phyloP scores from a whole-genome alignment of 176 grass and related monocot genomes.

The Musa acuminata region DNA sequence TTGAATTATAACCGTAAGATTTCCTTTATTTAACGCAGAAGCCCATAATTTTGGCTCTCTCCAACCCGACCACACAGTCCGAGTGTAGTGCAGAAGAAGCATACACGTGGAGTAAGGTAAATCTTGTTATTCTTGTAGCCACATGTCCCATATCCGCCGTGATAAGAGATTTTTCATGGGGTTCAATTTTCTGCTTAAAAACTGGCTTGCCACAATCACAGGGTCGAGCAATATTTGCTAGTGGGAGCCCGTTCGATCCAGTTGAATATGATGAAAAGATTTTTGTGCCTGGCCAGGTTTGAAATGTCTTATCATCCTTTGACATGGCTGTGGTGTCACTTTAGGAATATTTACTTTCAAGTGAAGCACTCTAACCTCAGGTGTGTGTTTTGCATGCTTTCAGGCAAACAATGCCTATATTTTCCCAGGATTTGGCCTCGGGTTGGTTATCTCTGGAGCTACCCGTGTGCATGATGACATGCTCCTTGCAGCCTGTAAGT shows the following conservation, averaged over 20 bases:
- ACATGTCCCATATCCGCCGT: not conserved
- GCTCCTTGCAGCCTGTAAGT: slow-evolving; percentile 87
- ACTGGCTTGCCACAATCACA: slow-evolving; percentile 13
- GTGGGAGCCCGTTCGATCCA: slow-evolving; percentile 90
- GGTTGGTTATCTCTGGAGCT: slow-evolving; percentile 77
- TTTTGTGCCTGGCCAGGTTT: slow-evolving; percentile 74
- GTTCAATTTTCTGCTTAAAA: not conserved
- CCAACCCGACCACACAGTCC: slow-evolving; percentile 76
- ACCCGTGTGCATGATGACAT: slow-evolving; percentile 84
- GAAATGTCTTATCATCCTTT: slow-evolving; percentile 7
- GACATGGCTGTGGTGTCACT: not conserved
- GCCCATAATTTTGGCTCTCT: slow-evolving; percentile 75
- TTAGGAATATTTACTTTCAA: not conserved
- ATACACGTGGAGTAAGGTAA: slow-evolving; percentile 97
- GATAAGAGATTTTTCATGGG: not conserved
- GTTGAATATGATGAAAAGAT: slow-evolving; percentile 78
- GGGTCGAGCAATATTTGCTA: slow-evolving; percentile 86
- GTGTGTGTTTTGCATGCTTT: not conserved
- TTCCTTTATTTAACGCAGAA: slow-evolving; percentile 33
- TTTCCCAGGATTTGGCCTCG: slow-evolving; percentile 84
- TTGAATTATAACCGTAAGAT: slow-evolving; percentile 3
- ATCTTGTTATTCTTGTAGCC: not conserved
- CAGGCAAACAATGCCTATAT: slow-evolving; percentile 83
- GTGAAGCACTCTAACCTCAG: not conserved
- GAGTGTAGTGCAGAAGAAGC: slow-evolving; percentile 94